These are phyloP conservation scores for Penicillium cosmopolitanum DNA, from an alignment of 495 filamentous ascomycete species.

Conservation along the genomic window DNA sequence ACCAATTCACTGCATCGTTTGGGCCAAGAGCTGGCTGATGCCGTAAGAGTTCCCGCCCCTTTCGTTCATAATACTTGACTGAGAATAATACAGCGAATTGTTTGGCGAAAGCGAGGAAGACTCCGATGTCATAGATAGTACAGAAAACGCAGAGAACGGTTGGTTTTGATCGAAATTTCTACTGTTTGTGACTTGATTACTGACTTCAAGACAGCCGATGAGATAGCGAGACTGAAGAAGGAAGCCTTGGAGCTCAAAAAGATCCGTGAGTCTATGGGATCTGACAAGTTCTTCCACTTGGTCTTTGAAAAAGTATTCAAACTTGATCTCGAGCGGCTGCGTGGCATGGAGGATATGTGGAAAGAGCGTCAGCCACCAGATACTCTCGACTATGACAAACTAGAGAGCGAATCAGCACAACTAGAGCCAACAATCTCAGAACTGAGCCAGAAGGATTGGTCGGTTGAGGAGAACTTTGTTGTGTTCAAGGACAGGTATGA, in stretches of 20 bases:
- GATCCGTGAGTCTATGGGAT: conserved; percentile 83
- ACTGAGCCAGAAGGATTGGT: conserved; percentile 81
- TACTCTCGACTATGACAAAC: conserved; percentile 65
- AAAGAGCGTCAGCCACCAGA: conserved; percentile 76
- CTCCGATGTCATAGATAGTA: conserved; percentile 66
- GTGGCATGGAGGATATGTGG: conserved; percentile 98
- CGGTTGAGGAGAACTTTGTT: conserved; percentile 74
- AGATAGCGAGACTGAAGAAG: conserved; percentile 81
- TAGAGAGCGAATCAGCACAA: conserved; percentile 52
- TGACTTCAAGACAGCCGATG: conserved; percentile 58
- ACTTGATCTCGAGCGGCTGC: conserved; percentile 78
- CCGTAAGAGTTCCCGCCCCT: conserved; percentile 53
- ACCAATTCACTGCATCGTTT: conserved; percentile 99
- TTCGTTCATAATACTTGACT: conserved; percentile 9
- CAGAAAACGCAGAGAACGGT: conserved; percentile 82
- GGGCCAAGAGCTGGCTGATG: conserved; percentile 95
- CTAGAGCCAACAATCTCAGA: conserved; percentile 58
- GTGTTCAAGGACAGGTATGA: conserved; percentile 79
- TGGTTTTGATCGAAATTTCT: conserved; percentile 11
- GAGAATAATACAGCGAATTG: conserved; percentile 61
- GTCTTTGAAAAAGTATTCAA: conserved; percentile 94
- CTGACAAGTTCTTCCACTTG: conserved; percentile 72
- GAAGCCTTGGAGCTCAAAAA: conserved; percentile 83
- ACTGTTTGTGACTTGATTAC: conserved; percentile 2
- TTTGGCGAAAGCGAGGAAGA: conserved; percentile 92